Base-by-base conservation (phyloP, 164 flowering plant species). In the Sextonia rubra region DNA sequence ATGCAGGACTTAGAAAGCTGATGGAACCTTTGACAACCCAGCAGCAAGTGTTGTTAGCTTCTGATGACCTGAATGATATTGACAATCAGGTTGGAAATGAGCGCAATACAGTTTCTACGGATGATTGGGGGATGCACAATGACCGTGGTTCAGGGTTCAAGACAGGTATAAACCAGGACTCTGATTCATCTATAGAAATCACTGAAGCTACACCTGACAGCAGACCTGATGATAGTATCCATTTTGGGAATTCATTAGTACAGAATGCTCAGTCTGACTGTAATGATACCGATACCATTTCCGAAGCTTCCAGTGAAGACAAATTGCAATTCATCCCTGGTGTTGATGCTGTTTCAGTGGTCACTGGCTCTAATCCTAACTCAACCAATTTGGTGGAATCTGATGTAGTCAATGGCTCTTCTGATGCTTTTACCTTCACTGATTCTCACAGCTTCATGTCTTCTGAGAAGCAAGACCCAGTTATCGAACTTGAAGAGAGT, bases 11-110 rank as follows among this genome's bases (percentile, higher is more conserved):
- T 52, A 80, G 76, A 73, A 83, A 69, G 71, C 83, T 85, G 73
- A 86, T 91, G 94, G 81, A 83, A 76, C 82, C 90, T 30, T 77
- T 88, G 79, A 81, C 89, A 27, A 29, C 86, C 47, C 82, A 87
- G 70, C 88, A 87, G 66, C 92, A 91, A 74, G 76, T 66, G 66
- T 62, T 78, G 24, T 68, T 86, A 70, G 72, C 68, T 22, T 79
- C 85, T 52, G 86, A 80, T 76, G 67, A 79, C 27, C 64, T 70
- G 49, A 71, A 74, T 73, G 80, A 80, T 66, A 68, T 52, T 49
- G 75, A 29, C 71, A 78, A 80, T 70, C 77, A 81, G 64, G 75
- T 67, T 24, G 75, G 29, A 65, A 73, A 66, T 64, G 82, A 70
- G 24, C 72, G 61, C 2, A 70, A 47, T 37, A 47, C 52, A 25